Percentiles rank a stretch among this genome's conserved stretches.
phyloP scores from a whole-genome alignment of 495 filamentous ascomycete genomes.

The Daldinia caldariorum region DNA sequence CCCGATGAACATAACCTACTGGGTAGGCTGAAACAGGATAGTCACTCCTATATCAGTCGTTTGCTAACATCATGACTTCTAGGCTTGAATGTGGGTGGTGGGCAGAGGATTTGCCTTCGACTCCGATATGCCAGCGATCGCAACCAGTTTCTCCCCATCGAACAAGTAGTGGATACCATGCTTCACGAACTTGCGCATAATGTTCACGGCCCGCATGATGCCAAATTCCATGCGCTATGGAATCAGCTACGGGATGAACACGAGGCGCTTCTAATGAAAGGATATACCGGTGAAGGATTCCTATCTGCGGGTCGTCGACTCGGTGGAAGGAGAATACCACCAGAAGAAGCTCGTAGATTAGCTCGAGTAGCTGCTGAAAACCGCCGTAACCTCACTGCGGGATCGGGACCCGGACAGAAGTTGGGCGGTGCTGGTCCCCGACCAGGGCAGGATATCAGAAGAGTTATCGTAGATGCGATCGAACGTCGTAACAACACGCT shows the following conservation, averaged over 20 bases:
- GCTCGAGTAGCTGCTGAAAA: conserved; percentile 82
- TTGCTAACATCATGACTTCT: conserved; percentile 20
- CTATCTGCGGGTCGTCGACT: conserved; percentile 77
- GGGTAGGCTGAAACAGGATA: conserved; percentile 55
- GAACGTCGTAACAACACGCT: conserved; percentile 70
- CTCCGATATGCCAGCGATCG: conserved; percentile 81
- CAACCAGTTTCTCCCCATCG: conserved; percentile 80
- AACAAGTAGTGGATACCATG: conserved; percentile 88
- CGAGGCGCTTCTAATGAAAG: conserved; percentile 75
- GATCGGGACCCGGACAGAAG: conserved; percentile 68
- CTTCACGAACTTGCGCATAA: conserved; percentile 96
- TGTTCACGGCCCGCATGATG: conserved; percentile 82
- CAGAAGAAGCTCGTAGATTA: conserved; percentile 78
- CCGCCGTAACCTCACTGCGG: conserved; percentile 64
- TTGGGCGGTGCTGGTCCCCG: conserved; percentile 72
- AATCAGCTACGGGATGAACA: conserved; percentile 89
- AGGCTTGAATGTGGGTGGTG: conserved; percentile 80
- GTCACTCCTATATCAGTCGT: background rate
- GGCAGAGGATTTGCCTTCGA: conserved; percentile 83
- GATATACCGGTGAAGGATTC: conserved; percentile 94
- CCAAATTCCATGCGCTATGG: conserved; percentile 84
- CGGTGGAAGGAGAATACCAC: conserved; percentile 72
- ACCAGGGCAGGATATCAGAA: conserved; percentile 76
- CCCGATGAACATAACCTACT: conserved; percentile 78
- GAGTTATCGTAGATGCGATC: conserved; percentile 76